phyloP scores from a whole-genome alignment of 2,329 filamentous ascomycete genomes.

The Sphaerostilbella broomeana region DNA sequence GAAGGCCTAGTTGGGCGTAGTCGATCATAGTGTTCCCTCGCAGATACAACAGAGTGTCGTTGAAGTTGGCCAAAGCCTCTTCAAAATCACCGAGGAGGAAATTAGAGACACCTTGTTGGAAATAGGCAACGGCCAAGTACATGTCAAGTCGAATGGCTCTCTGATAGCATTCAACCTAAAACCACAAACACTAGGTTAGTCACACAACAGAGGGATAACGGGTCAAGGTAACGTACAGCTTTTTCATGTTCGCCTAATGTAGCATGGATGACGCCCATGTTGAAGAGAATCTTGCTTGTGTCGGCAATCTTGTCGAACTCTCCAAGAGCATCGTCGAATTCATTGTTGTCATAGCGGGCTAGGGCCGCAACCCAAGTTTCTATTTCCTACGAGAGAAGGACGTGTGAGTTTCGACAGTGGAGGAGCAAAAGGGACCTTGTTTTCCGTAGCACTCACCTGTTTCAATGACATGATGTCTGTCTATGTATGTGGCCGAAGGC shows the following conservation, averaged over 20 bases:
- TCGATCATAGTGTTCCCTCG: constrained; percentile 96
- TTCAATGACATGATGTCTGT: constrained; percentile 49
- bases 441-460: constrained; percentile 39
- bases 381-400: constrained; percentile 64
- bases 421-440: not conserved
- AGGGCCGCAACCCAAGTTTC: constrained; percentile 96
- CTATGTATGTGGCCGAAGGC: constrained; percentile 2
- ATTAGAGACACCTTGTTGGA: constrained; percentile 97
- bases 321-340: constrained; percentile 82
- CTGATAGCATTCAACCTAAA: constrained; percentile 88
- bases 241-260: constrained; percentile 93
- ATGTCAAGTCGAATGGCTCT: constrained; percentile 83
- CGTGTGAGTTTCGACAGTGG: not conserved
- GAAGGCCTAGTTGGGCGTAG: constrained; percentile 89
- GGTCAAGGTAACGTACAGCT: constrained; percentile 59
- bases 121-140: constrained; percentile 95
- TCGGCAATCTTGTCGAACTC: constrained; percentile 84
- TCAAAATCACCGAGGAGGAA: constrained; percentile 96
- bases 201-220: not conserved
- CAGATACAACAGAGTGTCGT: constrained; percentile 90
- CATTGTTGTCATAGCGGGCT: constrained; percentile 89
- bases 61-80: constrained; percentile 96
- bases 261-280: constrained; percentile 95
- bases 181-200: constrained; percentile 6
- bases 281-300: constrained; percentile 97